phyloP scores from a whole-genome alignment of 805 yeast species.

The Ogataea thermomethanolica region DNA sequence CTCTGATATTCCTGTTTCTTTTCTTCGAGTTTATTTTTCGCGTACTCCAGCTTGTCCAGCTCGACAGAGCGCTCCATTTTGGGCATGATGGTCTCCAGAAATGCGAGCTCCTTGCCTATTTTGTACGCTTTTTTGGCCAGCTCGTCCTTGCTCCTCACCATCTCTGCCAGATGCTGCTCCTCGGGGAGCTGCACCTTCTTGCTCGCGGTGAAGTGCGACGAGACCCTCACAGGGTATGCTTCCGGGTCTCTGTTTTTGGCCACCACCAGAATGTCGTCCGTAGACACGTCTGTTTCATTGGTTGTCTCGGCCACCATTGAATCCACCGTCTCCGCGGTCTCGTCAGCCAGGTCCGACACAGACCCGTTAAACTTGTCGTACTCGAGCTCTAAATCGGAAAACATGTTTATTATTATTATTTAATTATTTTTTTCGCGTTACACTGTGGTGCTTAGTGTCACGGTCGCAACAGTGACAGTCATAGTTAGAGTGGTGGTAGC shows the following conservation, averaged over 20 bases:
- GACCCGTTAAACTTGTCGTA: conserved; percentile 34
- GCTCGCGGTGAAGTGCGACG: conserved; percentile 28
- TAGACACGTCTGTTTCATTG: conserved; percentile 19
- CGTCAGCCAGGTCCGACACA: conserved; percentile 27
- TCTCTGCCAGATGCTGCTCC: conserved; percentile 17
- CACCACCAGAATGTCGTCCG: conserved; percentile 15
- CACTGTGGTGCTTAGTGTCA: conserved; percentile 23
- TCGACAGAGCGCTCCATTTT: conserved; percentile 15
- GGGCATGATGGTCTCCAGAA: conserved; percentile 29
- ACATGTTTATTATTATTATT: conserved; percentile 7
- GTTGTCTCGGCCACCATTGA: conserved; percentile 23
- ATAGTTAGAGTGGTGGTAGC: conserved; percentile 35
- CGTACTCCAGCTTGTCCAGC: conserved; percentile 28
- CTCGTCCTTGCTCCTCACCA: conserved; percentile 17
- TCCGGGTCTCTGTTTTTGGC: conserved; percentile 20
- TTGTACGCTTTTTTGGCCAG: conserved; percentile 25
- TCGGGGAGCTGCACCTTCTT: conserved; percentile 15
- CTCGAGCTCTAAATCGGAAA: conserved; percentile 29
- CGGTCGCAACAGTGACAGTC: conserved; percentile 34
- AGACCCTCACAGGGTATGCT: conserved; percentile 14
- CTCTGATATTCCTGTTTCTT: conserved; percentile 27
- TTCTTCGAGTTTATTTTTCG: conserved; percentile 28
- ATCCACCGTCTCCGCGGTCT: conserved; percentile 13
- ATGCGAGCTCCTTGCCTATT: conserved; percentile 30
- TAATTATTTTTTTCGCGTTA: conserved; percentile 9